Conservation (phyloP, 1,284 basidiomycete genomes). For the Cystobasidium sp. region DNA sequence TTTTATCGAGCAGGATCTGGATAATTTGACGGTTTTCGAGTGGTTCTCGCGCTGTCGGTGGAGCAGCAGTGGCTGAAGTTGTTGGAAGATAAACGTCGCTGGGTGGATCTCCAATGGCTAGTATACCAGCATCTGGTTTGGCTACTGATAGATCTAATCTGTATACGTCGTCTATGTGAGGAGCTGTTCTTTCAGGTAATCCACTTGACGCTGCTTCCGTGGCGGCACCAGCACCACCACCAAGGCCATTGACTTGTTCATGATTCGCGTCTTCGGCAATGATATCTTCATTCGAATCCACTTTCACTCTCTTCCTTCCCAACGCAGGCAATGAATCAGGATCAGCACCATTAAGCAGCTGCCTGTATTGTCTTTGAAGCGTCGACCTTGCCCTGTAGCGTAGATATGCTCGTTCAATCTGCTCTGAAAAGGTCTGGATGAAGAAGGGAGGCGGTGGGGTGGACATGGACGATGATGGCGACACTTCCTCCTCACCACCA, state of each 20-base stretch:
- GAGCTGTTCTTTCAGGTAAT: constrained; percentile 2
- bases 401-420: constrained; percentile 34
- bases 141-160: constrained; percentile 32
- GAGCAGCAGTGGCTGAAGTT: neutral
- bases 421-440: constrained; percentile 29
- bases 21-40: constrained; percentile 32
- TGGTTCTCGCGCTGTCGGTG: neutral
- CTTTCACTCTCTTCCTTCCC: constrained; percentile 15
- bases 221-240: neutral
- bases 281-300: neutral
- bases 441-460: constrained; percentile 20
- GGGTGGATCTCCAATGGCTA: constrained; percentile 34
- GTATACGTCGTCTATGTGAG: constrained; percentile 38
- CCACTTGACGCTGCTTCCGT: neutral
- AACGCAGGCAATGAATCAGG: constrained; percentile 24
- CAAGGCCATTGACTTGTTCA: neutral
- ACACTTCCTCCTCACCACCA: neutral
- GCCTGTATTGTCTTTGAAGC: constrained; percentile 30
- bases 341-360: constrained; percentile 36
- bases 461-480: neutral
- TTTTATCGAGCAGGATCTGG: constrained; percentile 14
- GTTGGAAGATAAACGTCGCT: constrained; percentile 37
- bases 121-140: constrained; percentile 32
- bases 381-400: constrained; percentile 25
- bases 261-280: too few relatives aligned